Conservation (phyloP, 495 filamentous ascomycete species). For the Hyaloscypha bicolor region DNA sequence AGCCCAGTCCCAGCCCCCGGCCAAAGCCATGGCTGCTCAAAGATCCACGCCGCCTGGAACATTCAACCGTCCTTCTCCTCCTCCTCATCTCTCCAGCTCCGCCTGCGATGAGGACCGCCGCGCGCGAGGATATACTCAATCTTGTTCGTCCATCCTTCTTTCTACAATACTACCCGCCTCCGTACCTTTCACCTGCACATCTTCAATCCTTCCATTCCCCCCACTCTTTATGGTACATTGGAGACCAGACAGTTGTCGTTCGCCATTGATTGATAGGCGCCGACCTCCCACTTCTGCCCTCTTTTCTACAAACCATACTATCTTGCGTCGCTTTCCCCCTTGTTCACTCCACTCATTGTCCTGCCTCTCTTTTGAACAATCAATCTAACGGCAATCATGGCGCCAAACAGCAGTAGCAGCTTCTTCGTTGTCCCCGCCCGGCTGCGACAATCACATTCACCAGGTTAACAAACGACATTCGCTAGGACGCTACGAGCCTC, state of each 20-base stretch:
- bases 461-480: conserved; percentile 30
- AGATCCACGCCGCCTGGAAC: not conserved
- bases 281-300: conserved; percentile 24
- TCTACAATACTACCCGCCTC: conserved; percentile 30
- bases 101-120: conserved; percentile 23
- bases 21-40: not conserved
- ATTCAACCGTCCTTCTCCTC: conserved; percentile 1
- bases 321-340: conserved; percentile 28
- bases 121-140: conserved; percentile 22
- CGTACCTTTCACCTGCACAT: conserved; percentile 31
- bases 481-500: conserved; percentile 4
- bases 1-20: not conserved
- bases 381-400: conserved; percentile 41
- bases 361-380: conserved; percentile 34
- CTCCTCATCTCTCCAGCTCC: conserved; percentile 31
- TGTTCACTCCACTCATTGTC: conserved; percentile 9
- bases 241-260: conserved; percentile 30
- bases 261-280: conserved; percentile 34
- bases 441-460: conserved; percentile 29
- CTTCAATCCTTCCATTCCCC: conserved; percentile 30
- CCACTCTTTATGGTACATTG: conserved; percentile 30
- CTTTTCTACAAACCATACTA: conserved; percentile 25
- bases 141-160: conserved; percentile 38
- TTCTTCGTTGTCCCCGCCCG: conserved; percentile 16
- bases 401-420: conserved; percentile 34